Evolutionary conservation across 2,329 filamentous ascomycete species (phyloP), one percentile per base, ranked within the genome.

Genomic region (Aspergillus versicolor): DNA sequence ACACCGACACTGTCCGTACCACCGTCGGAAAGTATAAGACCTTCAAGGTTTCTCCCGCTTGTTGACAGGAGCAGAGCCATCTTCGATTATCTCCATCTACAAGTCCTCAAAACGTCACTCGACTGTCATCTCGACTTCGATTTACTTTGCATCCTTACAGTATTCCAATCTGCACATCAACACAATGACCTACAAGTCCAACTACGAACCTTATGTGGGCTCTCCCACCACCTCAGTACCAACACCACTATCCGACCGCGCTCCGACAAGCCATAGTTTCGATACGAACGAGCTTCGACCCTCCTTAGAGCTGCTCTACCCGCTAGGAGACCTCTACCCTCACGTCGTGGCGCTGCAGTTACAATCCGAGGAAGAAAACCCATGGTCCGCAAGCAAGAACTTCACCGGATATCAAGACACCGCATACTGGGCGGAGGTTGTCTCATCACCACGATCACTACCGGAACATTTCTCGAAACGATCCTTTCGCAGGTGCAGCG

Each of bases 121-220:
- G 12, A n/a, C 11, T 13, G 11, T 12, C 11, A 22, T 15, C 7
- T 6, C 54, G 24, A 24, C 38, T 55, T 24, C 51, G 37, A 41
- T 43, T 38, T 41, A 30, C 27, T 52, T 27, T 52, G 12, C 22
- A 17, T 17, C 37, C n/a, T 37, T 40, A 41, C 22, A 19, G 27
- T 43, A 27, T 19, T 30, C 11, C 48, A 54, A 41, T 38, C 48
- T 30, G 21, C 34, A 38, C 42, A n/a, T 21, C 13, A 38, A 52
- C n/a, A 70, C 42, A 42, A 75, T 73, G 70, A 63, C 63, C 44
- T 75, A 75, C 69, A 74, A 72, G 50, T 70, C 67, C 62, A 75
- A 75, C 67, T 75, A 73, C 56, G 70, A 75, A 57, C 66, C 72
- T 49, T 73, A 74, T 52, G 73, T 74, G 62, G 63, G 72, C 71